Evolutionary conservation across 2,329 filamentous ascomycete genomes (phyloP).

Genomic region (Lanzia echinophila): DNA sequence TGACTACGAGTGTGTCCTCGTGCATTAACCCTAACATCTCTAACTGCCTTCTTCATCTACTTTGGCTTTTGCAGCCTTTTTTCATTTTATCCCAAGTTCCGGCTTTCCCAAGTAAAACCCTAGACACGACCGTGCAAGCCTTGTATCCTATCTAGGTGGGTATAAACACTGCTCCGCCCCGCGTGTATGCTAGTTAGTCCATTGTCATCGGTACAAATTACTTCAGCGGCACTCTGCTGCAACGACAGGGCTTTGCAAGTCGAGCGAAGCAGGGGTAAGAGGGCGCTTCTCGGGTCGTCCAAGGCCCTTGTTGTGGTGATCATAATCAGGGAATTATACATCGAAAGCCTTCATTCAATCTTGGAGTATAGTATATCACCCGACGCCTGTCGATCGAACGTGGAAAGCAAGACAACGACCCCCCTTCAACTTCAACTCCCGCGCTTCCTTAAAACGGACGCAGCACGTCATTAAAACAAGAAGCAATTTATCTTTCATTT

Average conservation of each 20-base stretch:
- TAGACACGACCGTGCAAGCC: constrained; percentile 19
- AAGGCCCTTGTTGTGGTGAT: constrained; percentile 27
- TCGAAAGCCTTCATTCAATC: constrained; percentile 24
- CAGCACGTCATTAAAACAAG: constrained; percentile 28
- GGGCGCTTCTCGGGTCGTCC: constrained; percentile 27
- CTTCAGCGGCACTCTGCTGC: constrained; percentile 21
- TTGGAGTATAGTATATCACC: constrained; percentile 26
- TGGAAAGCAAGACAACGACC: constrained; percentile 25
- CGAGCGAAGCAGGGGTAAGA: constrained; percentile 19
- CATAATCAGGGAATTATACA: constrained; percentile 24
- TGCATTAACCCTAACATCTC: constrained; percentile 13
- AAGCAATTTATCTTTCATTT: constrained; percentile 29
- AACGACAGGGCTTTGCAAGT: constrained; percentile 19
- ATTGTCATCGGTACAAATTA: constrained; percentile 18
- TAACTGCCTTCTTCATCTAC: constrained; percentile 10
- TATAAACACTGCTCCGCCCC: constrained; percentile 18
- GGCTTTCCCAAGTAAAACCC: constrained; percentile 12
- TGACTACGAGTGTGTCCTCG: constrained; percentile 13
- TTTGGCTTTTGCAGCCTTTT: constrained; percentile 8
- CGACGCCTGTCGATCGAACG: constrained; percentile 28
- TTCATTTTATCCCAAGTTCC: constrained; percentile 12
- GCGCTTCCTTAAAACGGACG: constrained; percentile 19
- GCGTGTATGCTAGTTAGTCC: constrained; percentile 11
- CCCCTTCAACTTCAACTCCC: constrained; percentile 19
- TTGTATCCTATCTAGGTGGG: constrained; percentile 15